Percentiles rank a stretch among this genome's conserved stretches.
These are phyloP conservation scores for Cinnamomum chago DNA, from an alignment of 164 flowering plant species.

Conservation along the genomic window DNA sequence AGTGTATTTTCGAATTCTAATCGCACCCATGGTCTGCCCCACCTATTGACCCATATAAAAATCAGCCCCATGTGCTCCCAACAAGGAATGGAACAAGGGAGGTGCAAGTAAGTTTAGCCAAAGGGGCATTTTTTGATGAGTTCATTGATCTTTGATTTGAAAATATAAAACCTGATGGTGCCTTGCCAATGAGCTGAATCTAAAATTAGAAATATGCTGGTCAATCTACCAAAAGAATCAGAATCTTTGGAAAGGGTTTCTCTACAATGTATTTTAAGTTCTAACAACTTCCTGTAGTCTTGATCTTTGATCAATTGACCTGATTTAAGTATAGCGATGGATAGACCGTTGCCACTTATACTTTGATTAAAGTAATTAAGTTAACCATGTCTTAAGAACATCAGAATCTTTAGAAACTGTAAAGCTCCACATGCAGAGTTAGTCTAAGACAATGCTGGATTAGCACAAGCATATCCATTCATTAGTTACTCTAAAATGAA, in stretches of 20 bases:
- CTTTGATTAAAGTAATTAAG: not conserved
- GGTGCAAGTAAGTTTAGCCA: no score
- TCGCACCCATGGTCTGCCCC: no score
- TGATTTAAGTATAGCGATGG: not conserved
- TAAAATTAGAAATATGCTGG: not conserved
- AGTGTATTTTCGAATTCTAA: no score
- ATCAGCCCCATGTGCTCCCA: no score
- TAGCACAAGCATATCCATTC: not conserved
- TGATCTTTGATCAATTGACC: not conserved
- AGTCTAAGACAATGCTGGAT: not conserved
- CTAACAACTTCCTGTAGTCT: not conserved
- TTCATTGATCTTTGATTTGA: not conserved
- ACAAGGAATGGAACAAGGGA: no score
- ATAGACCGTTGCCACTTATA: not conserved
- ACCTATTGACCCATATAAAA: no score
- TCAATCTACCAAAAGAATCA: conserved; percentile 4
- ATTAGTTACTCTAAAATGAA: no score
- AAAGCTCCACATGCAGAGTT: not conserved
- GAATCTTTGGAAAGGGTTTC: conserved; percentile 4
- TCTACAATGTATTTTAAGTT: not conserved
- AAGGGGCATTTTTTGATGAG: not conserved
- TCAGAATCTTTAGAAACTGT: not conserved
- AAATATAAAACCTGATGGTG: not conserved
- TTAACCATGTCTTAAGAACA: not conserved
- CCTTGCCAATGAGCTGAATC: not conserved